phyloP scores from a whole-genome alignment of 768 basidiomycete genomes.

The Chalciporus piperatus region DNA sequence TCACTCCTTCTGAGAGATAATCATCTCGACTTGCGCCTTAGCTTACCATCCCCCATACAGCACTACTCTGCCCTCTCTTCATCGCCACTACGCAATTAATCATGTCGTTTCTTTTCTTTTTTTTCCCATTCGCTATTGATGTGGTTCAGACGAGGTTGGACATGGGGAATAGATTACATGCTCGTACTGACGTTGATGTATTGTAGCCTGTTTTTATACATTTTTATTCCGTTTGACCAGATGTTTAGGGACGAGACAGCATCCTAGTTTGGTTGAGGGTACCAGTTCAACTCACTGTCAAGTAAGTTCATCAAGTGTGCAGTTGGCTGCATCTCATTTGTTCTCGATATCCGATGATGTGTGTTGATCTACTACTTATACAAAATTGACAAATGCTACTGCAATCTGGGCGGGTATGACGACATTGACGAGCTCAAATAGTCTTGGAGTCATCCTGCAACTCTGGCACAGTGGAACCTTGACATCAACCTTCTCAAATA shows the following conservation, averaged over 20 bases:
- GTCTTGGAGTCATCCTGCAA: neutral
- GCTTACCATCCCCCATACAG: neutral
- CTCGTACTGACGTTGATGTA: neutral
- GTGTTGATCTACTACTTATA: no score
- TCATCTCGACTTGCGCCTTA: neutral
- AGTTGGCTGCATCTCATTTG: no score
- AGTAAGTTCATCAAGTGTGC: no score
- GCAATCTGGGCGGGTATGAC: no score
- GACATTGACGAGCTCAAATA: neutral
- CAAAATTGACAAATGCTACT: no score
- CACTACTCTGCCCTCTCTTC: neutral
- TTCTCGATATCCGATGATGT: no score
- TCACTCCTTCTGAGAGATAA: neutral
- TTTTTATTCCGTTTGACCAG: neutral
- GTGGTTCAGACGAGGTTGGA: neutral
- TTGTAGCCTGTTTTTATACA: neutral
- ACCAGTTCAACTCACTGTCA: no score
- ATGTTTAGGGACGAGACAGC: no score
- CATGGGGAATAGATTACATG: neutral
- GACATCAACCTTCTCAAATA: conserved; percentile 10
- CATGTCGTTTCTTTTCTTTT: neutral
- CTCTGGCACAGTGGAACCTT: conserved; percentile 4
- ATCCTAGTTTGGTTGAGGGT: no score
- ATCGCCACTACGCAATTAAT: neutral
- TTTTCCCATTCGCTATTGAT: no score